Evolutionary conservation across 31 red algal genomes (phyloP), one percentile per base, ranked within the genome.

Genomic region (Porphyra umbilicalis): DNA sequence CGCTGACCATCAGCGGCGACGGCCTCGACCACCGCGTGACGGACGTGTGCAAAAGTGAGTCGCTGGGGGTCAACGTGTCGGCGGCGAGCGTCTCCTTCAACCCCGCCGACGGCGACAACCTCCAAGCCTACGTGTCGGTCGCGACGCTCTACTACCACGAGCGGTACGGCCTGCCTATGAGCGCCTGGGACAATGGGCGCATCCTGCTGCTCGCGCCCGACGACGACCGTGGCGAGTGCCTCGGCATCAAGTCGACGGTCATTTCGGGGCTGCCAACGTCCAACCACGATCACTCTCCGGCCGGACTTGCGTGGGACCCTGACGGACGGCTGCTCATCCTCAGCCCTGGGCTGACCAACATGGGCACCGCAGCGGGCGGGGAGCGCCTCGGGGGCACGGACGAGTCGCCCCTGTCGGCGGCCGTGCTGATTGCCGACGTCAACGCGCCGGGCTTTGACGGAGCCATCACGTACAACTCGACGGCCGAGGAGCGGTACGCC

Each of bases 231-330:
- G 75, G 75, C 5, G 31, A 76, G 31, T 76, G 75, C 75, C 77
- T 88, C 39, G 78, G 80, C 36, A 83, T 76, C 67, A 81, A 82
- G 25, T 36, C 75, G 44, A 88, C 85, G 9, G 78, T 94, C n/a
- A 74, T 94, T 76, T 75, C 83, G 29, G 92, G 92, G 8, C 36
- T 94, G 40, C 92, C 92, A 37, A 87, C 90, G 36, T 89, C 86
- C 74, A 94, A 94, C 57, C 82, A 89, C 83, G 92, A 94, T 84
- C 92, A 94, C 77, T 82, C 83, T 35, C 81, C 87, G 39, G 90
- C 89, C 82, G 79, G 85, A 16, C 32, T 94, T 33, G 29, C 38
- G 46, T 94, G 86, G 35, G 92, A 94, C 84, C 68, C 80, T 35
- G 35, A 76, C 20, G 92, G 92, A 16, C 80, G 83, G 29, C 30